Evolutionary conservation across 139 green algal genomes (phyloP), one percentile per base, ranked within the genome.

Genomic region (Chlorella sp.): DNA sequence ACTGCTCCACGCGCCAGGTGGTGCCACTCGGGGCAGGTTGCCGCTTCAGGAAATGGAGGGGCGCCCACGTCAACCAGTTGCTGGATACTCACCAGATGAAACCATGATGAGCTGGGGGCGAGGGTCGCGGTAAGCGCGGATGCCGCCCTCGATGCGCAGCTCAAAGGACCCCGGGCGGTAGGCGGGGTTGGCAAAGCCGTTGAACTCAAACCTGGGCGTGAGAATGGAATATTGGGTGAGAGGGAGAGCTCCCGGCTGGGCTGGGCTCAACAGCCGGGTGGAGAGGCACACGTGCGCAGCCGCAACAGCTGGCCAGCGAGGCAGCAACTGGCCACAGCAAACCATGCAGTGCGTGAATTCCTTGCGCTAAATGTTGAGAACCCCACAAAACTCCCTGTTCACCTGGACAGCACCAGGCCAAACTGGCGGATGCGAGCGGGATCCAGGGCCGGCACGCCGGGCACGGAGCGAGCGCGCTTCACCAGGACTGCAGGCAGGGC

Each of bases 101-200:
- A 83, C 78, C 78, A 83, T 73, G 78, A 83, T 39, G 21, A 85
- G 30, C 85, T 92, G 88, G 0, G 95, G 93, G 36, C 88, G 88
- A 0, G 87, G 84, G n/a, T 80, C 88, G 2, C 44, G 90, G 90
- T 92, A 98, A 0, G 88, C 92, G 15, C 60, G 23, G 9, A 98
- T 90, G 83, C 94, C 95, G 39, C 92, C 90, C 11, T 91, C 87
- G 25, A 97, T 90, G 30, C 89, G 41, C 71, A 97, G 87, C 81
- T 85, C 68, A 81, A 97, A 97, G 2, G 80, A 39, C n/a, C 92
- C 92, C 16, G 89, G 87, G 64, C 86, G 88, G 91, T 93, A 95
- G 60, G 70, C 62, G 12, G 78, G 78, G 78, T 83, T 83, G 60
- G 78, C n/a, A 23, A 63, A 74, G 78, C 78, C 78, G 39, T 83